phyloP scores from a whole-genome alignment of 2,329 filamentous ascomycete species.

The Pyrenophora graminea region DNA sequence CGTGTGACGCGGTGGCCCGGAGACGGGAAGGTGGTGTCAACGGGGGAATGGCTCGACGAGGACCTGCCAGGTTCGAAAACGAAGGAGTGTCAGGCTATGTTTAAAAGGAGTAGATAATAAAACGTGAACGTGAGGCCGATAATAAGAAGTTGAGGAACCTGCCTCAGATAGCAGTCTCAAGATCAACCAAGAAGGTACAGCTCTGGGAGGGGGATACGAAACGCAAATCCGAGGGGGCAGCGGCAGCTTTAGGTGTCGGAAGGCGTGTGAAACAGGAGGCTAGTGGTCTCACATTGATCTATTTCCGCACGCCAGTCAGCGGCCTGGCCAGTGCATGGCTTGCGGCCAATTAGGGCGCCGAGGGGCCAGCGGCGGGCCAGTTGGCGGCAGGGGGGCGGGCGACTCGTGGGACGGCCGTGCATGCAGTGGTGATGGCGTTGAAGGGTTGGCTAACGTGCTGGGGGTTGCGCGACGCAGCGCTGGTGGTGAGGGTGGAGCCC shows the following conservation, averaged over 20 bases:
- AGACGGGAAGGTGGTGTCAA: conserved; percentile 17
- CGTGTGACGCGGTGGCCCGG: conserved; percentile 35
- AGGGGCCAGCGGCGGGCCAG: conserved; percentile 13
- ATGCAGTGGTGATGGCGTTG: conserved; percentile 16
- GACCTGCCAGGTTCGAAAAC: conserved; percentile 46
- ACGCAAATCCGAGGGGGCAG: conserved; percentile 46
- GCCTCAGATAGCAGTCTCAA: conserved; percentile 45
- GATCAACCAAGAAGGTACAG: conserved; percentile 40
- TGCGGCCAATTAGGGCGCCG: conserved; percentile 28
- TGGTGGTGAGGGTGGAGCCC: conserved; percentile 4
- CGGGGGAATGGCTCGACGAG: conserved; percentile 39
- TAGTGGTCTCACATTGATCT: conserved; percentile 45
- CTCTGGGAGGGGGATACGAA: conserved; percentile 42
- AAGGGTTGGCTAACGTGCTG: conserved; percentile 11
- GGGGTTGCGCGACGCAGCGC: not conserved
- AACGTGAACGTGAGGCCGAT: conserved; percentile 32
- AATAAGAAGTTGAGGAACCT: conserved; percentile 33
- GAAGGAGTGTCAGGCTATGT: conserved; percentile 45
- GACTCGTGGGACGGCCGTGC: conserved; percentile 29
- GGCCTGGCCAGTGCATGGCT: conserved; percentile 28
- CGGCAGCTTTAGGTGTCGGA: conserved; percentile 48
- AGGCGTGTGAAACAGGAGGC: conserved; percentile 47
- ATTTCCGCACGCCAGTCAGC: conserved; percentile 39
- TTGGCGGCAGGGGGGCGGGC: conserved; percentile 18
- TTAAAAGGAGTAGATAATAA: conserved; percentile 37